Evolutionary conservation across 2,329 filamentous ascomycete species (phyloP).

Genomic region (Apiospora saccharicola): DNA sequence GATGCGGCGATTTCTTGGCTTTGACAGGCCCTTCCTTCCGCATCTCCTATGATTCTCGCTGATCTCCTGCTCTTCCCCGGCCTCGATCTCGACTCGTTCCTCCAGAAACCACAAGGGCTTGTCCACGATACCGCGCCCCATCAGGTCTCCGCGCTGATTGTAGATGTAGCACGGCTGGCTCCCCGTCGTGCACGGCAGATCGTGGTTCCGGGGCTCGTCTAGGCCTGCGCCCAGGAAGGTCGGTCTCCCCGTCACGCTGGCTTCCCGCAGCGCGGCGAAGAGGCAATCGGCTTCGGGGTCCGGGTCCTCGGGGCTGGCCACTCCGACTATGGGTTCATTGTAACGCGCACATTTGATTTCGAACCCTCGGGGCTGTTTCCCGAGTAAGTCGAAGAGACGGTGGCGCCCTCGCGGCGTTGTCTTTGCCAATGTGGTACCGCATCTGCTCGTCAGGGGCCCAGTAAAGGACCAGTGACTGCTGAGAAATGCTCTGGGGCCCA

Average conservation of each 20-base stretch:
- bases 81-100: background rate
- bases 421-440: background rate
- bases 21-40: background rate
- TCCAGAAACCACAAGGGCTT: background rate
- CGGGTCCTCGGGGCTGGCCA: background rate
- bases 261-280: background rate
- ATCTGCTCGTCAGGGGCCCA: background rate
- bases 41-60: background rate
- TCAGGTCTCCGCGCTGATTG: background rate
- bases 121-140: constrained; percentile 1
- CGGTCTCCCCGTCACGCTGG: background rate
- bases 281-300: background rate
- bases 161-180: background rate
- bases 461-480: background rate
- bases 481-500: background rate
- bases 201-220: background rate
- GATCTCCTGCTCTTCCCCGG: background rate
- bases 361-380: background rate
- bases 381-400: background rate
- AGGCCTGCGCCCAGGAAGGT: background rate
- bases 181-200: background rate
- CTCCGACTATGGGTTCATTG: background rate
- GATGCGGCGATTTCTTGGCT: background rate
- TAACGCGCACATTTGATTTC: background rate
- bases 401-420: background rate